These are phyloP conservation scores for Didymella segeticola DNA, from an alignment of 2,329 filamentous ascomycete species.

Conservation along the genomic window DNA sequence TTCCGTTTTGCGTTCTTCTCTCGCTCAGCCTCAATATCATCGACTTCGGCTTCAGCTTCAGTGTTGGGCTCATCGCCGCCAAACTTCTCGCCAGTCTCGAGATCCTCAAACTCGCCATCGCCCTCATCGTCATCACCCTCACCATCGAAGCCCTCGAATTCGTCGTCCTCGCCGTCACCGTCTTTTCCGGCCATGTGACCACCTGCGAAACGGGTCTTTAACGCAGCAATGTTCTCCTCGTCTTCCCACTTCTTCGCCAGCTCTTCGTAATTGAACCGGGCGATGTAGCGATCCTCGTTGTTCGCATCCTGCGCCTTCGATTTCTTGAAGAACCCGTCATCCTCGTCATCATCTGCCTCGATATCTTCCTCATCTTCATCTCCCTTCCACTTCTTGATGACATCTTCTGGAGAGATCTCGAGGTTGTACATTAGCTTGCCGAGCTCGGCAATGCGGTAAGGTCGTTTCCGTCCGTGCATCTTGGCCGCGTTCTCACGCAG, in stretches of 20 bases:
- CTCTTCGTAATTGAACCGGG: constrained; percentile 78
- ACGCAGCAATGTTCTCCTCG: constrained; percentile 74
- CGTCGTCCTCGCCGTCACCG: constrained; percentile 49
- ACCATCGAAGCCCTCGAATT: constrained; percentile 63
- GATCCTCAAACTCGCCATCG: constrained; percentile 83
- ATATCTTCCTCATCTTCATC: constrained; percentile 62
- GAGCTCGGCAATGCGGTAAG: constrained; percentile 81
- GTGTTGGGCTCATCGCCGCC: constrained; percentile 49
- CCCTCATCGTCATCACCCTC: constrained; percentile 68
- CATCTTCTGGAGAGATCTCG: constrained; percentile 74
- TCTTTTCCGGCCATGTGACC: constrained; percentile 62
- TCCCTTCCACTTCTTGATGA: constrained; percentile 81
- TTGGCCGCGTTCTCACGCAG: constrained; percentile 76
- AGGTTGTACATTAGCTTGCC: constrained; percentile 90
- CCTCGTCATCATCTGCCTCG: constrained; percentile 64
- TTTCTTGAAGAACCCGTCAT: constrained; percentile 69
- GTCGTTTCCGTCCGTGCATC: constrained; percentile 71
- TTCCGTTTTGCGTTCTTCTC: constrained; percentile 90
- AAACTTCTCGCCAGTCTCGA: constrained; percentile 76
- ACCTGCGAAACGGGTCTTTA: constrained; percentile 79
- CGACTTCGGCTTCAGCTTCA: constrained; percentile 53
- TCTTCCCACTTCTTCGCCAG: constrained; percentile 87
- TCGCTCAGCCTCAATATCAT: constrained; percentile 81
- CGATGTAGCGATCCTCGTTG: constrained; percentile 79
- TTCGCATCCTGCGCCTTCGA: constrained; percentile 57